phyloP scores from a whole-genome alignment of 208 protist species.

The Trypanosoma melophagium region DNA sequence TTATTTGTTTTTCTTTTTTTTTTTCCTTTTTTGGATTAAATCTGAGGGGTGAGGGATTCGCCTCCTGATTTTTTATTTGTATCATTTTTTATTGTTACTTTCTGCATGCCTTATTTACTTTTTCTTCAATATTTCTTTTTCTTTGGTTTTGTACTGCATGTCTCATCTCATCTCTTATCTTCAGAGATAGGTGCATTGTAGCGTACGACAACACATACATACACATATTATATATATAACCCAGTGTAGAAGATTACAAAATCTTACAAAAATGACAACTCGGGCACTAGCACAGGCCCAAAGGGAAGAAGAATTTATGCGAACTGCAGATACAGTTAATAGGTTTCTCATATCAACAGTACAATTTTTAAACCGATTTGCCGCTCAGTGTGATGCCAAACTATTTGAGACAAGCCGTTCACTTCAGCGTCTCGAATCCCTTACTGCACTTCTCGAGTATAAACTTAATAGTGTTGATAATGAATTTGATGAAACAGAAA shows the following conservation, averaged over 20 bases:
- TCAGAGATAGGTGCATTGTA: neutral
- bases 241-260: neutral
- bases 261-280: constrained; percentile 9
- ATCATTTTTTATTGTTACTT: neutral
- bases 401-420: constrained; percentile 41
- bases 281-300: constrained; percentile 20
- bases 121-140: constrained; percentile 2
- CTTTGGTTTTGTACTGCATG: neutral
- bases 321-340: constrained; percentile 65
- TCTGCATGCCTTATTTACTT: neutral
- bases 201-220: no score
- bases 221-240: neutral
- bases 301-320: constrained; percentile 42
- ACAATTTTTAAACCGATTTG: constrained; percentile 86
- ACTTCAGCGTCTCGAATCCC: constrained; percentile 65
- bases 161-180: neutral
- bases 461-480: constrained; percentile 54
- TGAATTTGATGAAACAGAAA: constrained; percentile 12
- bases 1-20: neutral
- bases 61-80: neutral
- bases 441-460: constrained; percentile 68
- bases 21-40: neutral
- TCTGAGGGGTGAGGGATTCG: neutral
- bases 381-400: constrained; percentile 63
- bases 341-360: constrained; percentile 70